Evolutionary conservation across 2,329 filamentous ascomycete genomes (phyloP).

Genomic region (Pezicula radicicola): DNA sequence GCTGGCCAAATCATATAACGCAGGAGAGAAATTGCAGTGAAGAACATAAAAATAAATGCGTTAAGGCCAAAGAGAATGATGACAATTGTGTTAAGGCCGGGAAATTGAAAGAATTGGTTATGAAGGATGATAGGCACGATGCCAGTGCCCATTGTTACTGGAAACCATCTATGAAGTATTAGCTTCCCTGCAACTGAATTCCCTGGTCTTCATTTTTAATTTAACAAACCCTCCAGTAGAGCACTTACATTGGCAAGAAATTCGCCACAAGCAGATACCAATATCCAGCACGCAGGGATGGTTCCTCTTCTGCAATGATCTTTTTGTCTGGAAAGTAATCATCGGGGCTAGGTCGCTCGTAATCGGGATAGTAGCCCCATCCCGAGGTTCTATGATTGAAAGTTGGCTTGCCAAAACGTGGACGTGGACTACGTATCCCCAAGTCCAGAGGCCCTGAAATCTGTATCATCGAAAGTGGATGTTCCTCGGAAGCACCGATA

Average conservation of each 20-base stretch:
- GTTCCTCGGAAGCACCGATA: background rate
- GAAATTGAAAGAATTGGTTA: slow-evolving; percentile 1
- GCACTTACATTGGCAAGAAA: slow-evolving; percentile 1
- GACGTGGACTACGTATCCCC: background rate
- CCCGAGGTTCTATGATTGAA: background rate
- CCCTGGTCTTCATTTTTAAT: background rate
- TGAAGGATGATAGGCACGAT: slow-evolving; percentile 4
- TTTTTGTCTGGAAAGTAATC: background rate
- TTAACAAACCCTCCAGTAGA: background rate
- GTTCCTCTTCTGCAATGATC: background rate
- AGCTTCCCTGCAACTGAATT: background rate
- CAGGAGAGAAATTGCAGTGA: background rate
- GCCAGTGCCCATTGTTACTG: slow-evolving; percentile 3
- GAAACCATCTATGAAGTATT: slow-evolving; percentile 3
- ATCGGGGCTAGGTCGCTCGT: background rate
- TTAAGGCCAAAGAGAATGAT: background rate
- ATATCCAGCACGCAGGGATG: background rate
- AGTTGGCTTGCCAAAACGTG: background rate
- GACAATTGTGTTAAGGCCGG: background rate
- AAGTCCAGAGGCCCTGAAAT: background rate
- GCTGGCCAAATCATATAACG: slow-evolving; percentile 1
- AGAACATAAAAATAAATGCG: background rate
- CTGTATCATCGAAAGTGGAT: background rate
- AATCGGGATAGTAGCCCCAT: background rate
- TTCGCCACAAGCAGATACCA: background rate